Conservation (phyloP, 139 green algal species). For the Pleodorina starrii region DNA sequence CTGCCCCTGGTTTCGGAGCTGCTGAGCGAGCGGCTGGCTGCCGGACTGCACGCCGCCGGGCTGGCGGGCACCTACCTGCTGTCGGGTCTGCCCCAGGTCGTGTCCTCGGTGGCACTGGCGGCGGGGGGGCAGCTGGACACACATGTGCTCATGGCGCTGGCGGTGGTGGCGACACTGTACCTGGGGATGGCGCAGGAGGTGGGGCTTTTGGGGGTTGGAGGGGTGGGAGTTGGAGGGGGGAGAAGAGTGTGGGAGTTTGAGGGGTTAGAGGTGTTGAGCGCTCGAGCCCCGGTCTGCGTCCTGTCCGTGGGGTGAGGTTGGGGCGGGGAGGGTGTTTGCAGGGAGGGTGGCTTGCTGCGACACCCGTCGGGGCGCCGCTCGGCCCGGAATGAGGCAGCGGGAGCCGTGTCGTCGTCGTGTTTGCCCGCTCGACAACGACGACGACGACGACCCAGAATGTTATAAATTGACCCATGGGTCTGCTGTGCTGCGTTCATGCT, state of each 20-base stretch:
- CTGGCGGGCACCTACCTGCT: slow-evolving; percentile 62
- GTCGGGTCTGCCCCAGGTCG: slow-evolving; percentile 63
- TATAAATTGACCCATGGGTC: neutral
- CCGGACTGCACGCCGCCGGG: neutral
- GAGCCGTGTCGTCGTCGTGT: too few species aligned
- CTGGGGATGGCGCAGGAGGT: slow-evolving; percentile 84
- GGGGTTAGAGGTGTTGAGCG: too few species aligned
- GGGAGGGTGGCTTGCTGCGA: too few species aligned
- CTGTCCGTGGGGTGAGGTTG: too few species aligned
- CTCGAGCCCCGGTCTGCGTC: too few species aligned
- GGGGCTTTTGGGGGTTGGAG: neutral
- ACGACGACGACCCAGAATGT: too few species aligned
- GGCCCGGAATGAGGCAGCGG: too few species aligned
- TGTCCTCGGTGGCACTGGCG: slow-evolving; percentile 54
- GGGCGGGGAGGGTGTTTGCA: too few species aligned
- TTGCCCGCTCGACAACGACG: too few species aligned
- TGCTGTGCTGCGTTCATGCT: too few species aligned
- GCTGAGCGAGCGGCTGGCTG: slow-evolving; percentile 19
- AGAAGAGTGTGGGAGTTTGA: too few species aligned
- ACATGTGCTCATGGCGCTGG: slow-evolving; percentile 89
- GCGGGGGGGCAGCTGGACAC: slow-evolving; percentile 77
- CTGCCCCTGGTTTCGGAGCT: slow-evolving; percentile 36
- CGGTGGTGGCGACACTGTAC: slow-evolving; percentile 79
- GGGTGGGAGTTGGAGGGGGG: neutral
- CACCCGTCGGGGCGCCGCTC: too few species aligned